Evolutionary conservation across 768 basidiomycete species (phyloP).

Genomic region (Cubamyces sp.): DNA sequence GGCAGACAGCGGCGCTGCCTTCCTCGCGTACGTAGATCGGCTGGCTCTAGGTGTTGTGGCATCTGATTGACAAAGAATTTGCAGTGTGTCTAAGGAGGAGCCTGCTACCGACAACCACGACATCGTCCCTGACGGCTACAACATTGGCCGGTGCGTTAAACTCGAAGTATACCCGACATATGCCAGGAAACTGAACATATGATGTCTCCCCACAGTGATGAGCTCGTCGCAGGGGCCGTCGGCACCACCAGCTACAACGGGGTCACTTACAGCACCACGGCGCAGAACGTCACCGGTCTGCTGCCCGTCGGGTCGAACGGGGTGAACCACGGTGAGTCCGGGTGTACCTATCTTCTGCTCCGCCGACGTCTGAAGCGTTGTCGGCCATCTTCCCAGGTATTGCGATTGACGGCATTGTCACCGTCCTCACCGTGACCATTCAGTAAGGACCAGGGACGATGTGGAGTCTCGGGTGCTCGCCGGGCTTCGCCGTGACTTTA

Average conservation of each 20-base stretch:
- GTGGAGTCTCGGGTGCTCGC: neutral
- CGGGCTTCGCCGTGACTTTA: neutral
- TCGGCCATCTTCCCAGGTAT: slow-evolving; percentile 45
- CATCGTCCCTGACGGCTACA: slow-evolving; percentile 52
- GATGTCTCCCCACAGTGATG: slow-evolving; percentile 36
- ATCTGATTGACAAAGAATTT: neutral
- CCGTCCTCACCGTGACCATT: slow-evolving; percentile 57
- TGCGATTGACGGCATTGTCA: slow-evolving; percentile 60
- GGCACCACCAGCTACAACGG: slow-evolving; percentile 46
- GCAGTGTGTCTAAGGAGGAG: slow-evolving; percentile 55
- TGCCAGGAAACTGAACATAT: neutral
- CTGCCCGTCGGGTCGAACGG: slow-evolving; percentile 54
- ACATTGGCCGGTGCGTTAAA: slow-evolving; percentile 46
- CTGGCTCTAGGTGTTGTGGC: neutral
- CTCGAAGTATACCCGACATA: no score
- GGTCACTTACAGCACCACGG: slow-evolving; percentile 50
- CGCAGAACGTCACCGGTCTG: slow-evolving; percentile 54
- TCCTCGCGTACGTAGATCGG: slow-evolving; percentile 53
- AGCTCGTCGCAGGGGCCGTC: slow-evolving; percentile 43
- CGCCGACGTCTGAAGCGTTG: neutral
- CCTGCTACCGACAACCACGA: slow-evolving; percentile 41
- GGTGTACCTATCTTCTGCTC: neutral
- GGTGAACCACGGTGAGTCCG: slow-evolving; percentile 50
- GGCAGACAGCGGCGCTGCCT: slow-evolving; percentile 55
- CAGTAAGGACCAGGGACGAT: slow-evolving; percentile 14